These are phyloP conservation scores for Chlorella sp. DNA, from an alignment of 139 green algal genomes.

Conservation along the genomic window DNA sequence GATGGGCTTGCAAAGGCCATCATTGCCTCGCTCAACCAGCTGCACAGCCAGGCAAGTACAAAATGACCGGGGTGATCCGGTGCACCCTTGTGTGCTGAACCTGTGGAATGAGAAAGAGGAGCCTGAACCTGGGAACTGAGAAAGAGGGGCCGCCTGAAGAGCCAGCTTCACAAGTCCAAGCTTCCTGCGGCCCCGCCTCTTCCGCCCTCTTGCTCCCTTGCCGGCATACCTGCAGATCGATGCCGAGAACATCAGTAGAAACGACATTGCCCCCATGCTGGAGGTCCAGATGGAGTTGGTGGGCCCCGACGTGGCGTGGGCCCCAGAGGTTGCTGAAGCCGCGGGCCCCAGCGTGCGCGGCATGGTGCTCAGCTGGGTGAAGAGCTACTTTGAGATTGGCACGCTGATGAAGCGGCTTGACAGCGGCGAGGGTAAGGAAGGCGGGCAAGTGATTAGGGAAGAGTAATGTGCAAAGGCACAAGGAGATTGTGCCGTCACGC, in stretches of 20 bases:
- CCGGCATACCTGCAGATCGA: conserved; percentile 71
- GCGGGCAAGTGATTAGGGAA: background rate
- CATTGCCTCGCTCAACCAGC: conserved; percentile 59
- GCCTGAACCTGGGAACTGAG: too few species aligned
- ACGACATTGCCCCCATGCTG: conserved; percentile 77
- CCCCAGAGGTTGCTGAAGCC: conserved; percentile 75
- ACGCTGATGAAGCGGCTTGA: conserved; percentile 87
- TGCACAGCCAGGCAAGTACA: conserved; percentile 45
- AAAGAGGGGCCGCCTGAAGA: too few species aligned
- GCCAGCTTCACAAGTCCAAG: too few species aligned
- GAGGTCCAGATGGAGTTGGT: conserved; percentile 87
- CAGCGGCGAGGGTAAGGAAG: conserved; percentile 71
- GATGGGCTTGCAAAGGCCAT: conserved; percentile 79
- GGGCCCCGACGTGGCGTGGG: conserved; percentile 82
- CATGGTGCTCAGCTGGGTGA: conserved; percentile 84
- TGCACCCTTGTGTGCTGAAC: background rate
- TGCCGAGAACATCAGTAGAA: conserved; percentile 67
- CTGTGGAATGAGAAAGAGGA: too few species aligned
- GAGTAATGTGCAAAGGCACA: background rate
- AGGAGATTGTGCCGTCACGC: too few species aligned
- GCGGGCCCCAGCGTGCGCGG: conserved; percentile 59
- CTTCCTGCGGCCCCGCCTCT: background rate
- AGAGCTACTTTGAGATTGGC: conserved; percentile 75
- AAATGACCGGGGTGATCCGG: background rate
- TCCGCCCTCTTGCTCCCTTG: background rate